Conservation (phyloP, 2,329 filamentous ascomycete species). For the Beauveria caledonica region DNA sequence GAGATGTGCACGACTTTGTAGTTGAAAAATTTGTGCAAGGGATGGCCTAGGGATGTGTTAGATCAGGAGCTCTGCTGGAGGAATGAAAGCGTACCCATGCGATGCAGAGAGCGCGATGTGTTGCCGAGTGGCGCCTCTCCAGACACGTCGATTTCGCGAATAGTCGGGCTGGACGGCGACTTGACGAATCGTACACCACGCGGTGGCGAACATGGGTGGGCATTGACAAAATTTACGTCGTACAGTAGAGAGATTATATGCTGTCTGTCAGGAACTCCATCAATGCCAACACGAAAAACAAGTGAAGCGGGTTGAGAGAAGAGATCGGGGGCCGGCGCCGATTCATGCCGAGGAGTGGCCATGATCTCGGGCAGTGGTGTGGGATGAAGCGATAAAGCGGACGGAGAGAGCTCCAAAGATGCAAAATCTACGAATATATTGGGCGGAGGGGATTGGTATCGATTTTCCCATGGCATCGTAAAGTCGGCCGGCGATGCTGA, state of each 20-base stretch:
- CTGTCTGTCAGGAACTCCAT: slow-evolving; percentile 33
- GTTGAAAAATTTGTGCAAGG: slow-evolving; percentile 54
- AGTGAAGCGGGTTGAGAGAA: slow-evolving; percentile 27
- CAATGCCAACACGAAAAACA: slow-evolving; percentile 28
- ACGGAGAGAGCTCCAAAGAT: slow-evolving; percentile 39
- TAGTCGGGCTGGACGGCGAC: slow-evolving; percentile 51
- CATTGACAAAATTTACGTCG: slow-evolving; percentile 58
- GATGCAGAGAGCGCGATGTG: slow-evolving; percentile 37
- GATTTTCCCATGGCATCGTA: slow-evolving; percentile 50
- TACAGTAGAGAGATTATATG: slow-evolving; percentile 40
- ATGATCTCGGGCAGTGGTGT: slow-evolving; percentile 35
- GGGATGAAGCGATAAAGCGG: slow-evolving; percentile 35
- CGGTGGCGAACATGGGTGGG: slow-evolving; percentile 55
- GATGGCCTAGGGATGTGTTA: slow-evolving; percentile 40
- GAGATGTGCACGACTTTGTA: slow-evolving; percentile 53
- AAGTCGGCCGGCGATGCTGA: slow-evolving; percentile 54
- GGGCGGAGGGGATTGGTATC: slow-evolving; percentile 40
- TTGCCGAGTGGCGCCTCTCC: slow-evolving; percentile 36
- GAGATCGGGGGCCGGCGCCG: slow-evolving; percentile 23
- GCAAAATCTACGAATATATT: slow-evolving; percentile 41
- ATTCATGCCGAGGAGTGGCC: slow-evolving; percentile 30
- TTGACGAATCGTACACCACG: slow-evolving; percentile 49
- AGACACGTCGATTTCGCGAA: slow-evolving; percentile 47
- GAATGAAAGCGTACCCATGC: slow-evolving; percentile 32
- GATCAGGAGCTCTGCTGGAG: not conserved